Evolutionary conservation across 2,329 filamentous ascomycete species (phyloP).

Genomic region (Pseudogymnoascus sp.): DNA sequence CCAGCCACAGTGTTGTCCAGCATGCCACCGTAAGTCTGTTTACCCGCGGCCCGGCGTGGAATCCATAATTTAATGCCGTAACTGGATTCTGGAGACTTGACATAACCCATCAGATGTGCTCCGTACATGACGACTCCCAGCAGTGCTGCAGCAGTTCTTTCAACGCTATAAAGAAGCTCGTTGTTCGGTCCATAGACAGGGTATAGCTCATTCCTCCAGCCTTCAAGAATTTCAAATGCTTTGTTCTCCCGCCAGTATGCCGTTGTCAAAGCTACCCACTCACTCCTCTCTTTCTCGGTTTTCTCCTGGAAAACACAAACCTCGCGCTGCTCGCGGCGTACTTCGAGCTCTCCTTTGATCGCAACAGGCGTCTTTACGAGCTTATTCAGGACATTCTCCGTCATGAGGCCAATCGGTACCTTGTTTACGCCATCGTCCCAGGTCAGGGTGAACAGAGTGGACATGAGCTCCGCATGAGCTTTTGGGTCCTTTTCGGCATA

Average conservation of each 20-base stretch:
- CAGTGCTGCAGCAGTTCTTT: slow-evolving; percentile 64
- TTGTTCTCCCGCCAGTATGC: slow-evolving; percentile 59
- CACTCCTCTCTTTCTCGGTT: slow-evolving; percentile 55
- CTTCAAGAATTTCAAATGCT: slow-evolving; percentile 63
- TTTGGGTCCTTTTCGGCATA: slow-evolving; percentile 55
- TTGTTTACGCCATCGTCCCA: slow-evolving; percentile 55
- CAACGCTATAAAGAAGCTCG: slow-evolving; percentile 62
- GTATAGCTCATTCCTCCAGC: slow-evolving; percentile 76
- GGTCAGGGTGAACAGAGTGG: slow-evolving; percentile 57
- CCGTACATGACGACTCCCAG: slow-evolving; percentile 73
- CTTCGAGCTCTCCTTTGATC: slow-evolving; percentile 48
- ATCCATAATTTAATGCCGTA: slow-evolving; percentile 74
- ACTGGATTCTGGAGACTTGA: slow-evolving; percentile 36
- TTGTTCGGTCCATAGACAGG: slow-evolving; percentile 60
- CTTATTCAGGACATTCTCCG: slow-evolving; percentile 40
- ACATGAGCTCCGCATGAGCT: slow-evolving; percentile 45
- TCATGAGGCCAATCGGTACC: slow-evolving; percentile 54
- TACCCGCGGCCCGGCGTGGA: slow-evolving; percentile 63
- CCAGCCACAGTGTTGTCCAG: slow-evolving; percentile 90
- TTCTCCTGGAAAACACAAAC: slow-evolving; percentile 53
- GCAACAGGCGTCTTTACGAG: slow-evolving; percentile 39
- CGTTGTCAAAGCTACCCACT: slow-evolving; percentile 46
- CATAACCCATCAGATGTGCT: slow-evolving; percentile 71
- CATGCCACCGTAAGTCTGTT: slow-evolving; percentile 84
- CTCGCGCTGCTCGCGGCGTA: slow-evolving; percentile 52